Conservation (phyloP, 345 rosid genomes). For the Populus nigra region DNA sequence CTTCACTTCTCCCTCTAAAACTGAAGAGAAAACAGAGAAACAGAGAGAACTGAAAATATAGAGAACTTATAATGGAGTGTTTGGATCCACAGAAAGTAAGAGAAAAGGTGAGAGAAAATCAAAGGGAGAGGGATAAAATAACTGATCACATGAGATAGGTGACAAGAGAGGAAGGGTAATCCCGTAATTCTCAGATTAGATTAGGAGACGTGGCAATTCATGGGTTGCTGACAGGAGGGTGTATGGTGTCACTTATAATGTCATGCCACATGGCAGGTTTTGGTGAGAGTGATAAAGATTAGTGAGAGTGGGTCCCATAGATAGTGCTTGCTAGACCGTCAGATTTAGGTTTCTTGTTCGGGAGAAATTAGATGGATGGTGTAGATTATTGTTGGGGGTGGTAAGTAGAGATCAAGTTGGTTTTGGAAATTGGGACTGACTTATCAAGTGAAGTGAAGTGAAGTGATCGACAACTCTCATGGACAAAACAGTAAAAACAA, state of each 20-base stretch:
- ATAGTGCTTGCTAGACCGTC: not conserved
- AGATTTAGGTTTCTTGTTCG: not conserved
- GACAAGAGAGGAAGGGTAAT: constrained; percentile 13
- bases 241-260: constrained; percentile 8
- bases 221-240: not conserved
- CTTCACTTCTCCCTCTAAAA: constrained; percentile 2
- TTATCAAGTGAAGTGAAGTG: not conserved
- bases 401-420: constrained; percentile 9
- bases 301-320: constrained; percentile 3
- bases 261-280: constrained; percentile 28
- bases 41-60: not conserved
- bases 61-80: not conserved
- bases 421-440: not conserved
- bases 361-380: constrained; percentile 14
- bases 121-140: constrained; percentile 7
- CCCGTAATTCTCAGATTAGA: constrained; percentile 11
- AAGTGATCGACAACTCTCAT: not conserved
- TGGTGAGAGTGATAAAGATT: not conserved
- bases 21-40: constrained; percentile 16
- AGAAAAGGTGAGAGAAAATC: constrained; percentile 7
- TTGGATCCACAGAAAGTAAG: constrained; percentile 33
- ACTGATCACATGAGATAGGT: constrained; percentile 32
- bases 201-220: constrained; percentile 26
- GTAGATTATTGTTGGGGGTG: not conserved
- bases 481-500: not conserved